Conservation (phyloP, 345 rosid species). For the Carallia brachiata region DNA sequence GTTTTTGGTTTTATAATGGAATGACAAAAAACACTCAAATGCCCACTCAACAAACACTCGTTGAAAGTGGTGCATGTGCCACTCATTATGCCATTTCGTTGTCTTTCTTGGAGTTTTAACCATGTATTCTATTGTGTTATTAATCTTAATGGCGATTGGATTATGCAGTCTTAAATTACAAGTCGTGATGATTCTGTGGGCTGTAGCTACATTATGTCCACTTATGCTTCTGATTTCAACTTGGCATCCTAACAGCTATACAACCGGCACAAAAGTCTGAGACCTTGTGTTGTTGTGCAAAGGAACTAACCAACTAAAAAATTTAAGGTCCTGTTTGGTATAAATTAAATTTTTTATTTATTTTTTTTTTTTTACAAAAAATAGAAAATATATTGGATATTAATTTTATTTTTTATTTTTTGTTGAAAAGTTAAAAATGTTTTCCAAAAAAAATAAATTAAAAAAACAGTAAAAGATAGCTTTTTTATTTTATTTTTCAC, state of each 20-base stretch:
- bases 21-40: constrained; percentile 20
- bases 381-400: too few species aligned
- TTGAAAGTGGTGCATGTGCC: constrained; percentile 50
- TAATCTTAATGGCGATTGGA: background rate
- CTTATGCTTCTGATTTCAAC: constrained; percentile 5
- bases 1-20: background rate
- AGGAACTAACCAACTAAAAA: too few species aligned
- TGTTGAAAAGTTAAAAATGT: too few species aligned
- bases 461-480: too few species aligned
- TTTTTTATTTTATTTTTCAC: too few species aligned
- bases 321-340: too few species aligned
- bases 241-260: constrained; percentile 2
- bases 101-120: constrained; percentile 47
- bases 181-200: constrained; percentile 25
- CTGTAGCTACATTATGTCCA: background rate
- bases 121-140: constrained; percentile 11
- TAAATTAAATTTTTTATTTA: too few species aligned
- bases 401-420: too few species aligned
- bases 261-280: background rate
- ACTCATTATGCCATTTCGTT: constrained; percentile 50
- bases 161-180: constrained; percentile 19
- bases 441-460: too few species aligned
- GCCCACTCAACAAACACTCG: constrained; percentile 36
- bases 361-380: too few species aligned
- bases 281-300: too few species aligned